Evolutionary conservation across 179 eudicot genomes (phyloP), one percentile per base, ranked within the genome.

Genomic region (Silene noctiflora): DNA sequence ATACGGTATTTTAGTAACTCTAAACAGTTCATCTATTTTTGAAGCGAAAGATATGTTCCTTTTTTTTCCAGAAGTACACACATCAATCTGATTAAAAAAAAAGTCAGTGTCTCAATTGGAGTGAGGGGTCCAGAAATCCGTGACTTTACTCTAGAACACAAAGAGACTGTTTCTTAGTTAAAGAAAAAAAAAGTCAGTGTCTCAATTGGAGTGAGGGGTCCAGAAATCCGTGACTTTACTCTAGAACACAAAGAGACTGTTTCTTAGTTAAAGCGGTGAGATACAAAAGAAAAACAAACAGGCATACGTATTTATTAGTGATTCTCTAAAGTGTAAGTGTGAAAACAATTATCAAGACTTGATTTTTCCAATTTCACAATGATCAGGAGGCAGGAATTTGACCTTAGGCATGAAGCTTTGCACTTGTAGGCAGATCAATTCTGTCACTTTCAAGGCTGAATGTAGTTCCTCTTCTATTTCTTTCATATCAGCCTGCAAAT

Each of bases 351-450:
- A 61, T 61, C 29, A 61, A 6, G 14, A 61, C 4, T 68, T 60
- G 17, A 51, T 12, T n/a, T 61, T 6, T 16, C 33, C 4, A 22
- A 56, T 17, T 44, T 65, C 3, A 4, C 35, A 11, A 20, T 19
- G 29, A 46, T 55, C 3, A 7, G 4, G 31, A 22, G 29, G 20
- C 69, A 74, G 42, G 72, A 44, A 24, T 70, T 70, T 33, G 58
- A 91, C 97, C 91, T 85, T 87, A 1, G 87, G 88, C 71, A 79
- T 66, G 70, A 84, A 86, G 71, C 71, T 85, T 58, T 88, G 84
- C 58, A 91, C 78, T 53, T 87, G 86, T 31, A 25, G 60, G 77
- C 75, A 71, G 76, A 89, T 88, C 78, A 69, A 75, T 60, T 93
- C 94, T 70, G 84, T 74, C 73, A 84, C 79, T 82, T 88, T 89